These are phyloP conservation scores for Neofusicoccum parvum DNA, from an alignment of 2,329 filamentous ascomycete genomes.

Conservation along the genomic window DNA sequence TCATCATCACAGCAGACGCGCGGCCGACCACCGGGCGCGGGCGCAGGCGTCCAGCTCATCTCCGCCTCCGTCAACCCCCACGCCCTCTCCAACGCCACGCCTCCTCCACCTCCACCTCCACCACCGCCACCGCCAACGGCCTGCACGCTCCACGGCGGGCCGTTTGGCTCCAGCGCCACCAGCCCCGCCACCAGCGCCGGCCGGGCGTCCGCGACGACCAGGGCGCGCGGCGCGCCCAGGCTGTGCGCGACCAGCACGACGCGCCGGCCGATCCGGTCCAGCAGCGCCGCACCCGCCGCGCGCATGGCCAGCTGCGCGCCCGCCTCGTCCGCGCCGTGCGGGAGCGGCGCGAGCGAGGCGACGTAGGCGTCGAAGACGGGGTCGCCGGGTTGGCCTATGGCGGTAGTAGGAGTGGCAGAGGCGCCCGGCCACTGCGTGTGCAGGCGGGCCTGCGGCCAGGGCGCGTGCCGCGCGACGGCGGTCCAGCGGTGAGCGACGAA, in stretches of 20 bases:
- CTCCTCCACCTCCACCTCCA: too few relatives aligned
- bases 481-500: slow-evolving; percentile 35
- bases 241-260: too few relatives aligned
- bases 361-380: slow-evolving; percentile 30
- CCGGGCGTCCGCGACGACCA: too few relatives aligned
- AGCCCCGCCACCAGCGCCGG: slow-evolving; percentile 27
- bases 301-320: too few relatives aligned
- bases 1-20: background rate
- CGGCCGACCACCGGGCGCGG: too few relatives aligned
- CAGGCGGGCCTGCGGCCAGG: slow-evolving; percentile 42
- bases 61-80: background rate
- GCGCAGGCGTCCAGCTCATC: background rate
- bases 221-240: too few relatives aligned
- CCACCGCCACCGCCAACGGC: background rate
- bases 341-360: too few relatives aligned
- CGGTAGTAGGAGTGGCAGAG: too few relatives aligned
- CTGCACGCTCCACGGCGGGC: background rate
- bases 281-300: too few relatives aligned
- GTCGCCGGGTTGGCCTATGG: slow-evolving; percentile 37
- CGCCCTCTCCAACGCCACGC: too few relatives aligned
- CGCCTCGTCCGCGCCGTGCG: too few relatives aligned
- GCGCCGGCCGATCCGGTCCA: too few relatives aligned
- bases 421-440: slow-evolving; percentile 47
- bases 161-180: slow-evolving; percentile 41
- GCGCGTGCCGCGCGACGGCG: slow-evolving; percentile 36